Conservation (phyloP, 2,329 filamentous ascomycete genomes). For the Calycina marina region DNA sequence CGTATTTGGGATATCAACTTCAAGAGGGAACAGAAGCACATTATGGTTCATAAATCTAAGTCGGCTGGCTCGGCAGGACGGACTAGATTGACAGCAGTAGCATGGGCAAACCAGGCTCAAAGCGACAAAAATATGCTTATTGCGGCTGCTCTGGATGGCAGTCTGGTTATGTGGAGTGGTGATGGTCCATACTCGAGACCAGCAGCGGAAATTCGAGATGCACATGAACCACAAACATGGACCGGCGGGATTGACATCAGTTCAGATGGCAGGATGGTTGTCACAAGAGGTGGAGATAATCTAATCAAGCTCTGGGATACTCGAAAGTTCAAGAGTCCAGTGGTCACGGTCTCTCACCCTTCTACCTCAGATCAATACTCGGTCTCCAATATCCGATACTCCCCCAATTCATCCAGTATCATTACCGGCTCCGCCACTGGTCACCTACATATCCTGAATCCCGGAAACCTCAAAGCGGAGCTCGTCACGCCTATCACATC, state of each 20-base stretch:
- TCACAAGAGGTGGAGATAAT: slow-evolving; percentile 82
- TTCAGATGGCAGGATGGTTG: slow-evolving; percentile 74
- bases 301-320: slow-evolving; percentile 95
- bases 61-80: slow-evolving; percentile 78
- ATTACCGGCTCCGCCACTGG: slow-evolving; percentile 79
- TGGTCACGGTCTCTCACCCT: slow-evolving; percentile 63
- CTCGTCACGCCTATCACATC: slow-evolving; percentile 81
- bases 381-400: slow-evolving; percentile 79
- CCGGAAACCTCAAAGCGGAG: slow-evolving; percentile 75
- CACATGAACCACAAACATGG: slow-evolving; percentile 74
- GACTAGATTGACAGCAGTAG: slow-evolving; percentile 84
- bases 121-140: slow-evolving; percentile 70
- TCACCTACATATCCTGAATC: slow-evolving; percentile 83
- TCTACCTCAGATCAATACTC: slow-evolving; percentile 76
- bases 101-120: slow-evolving; percentile 65
- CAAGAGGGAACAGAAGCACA: slow-evolving; percentile 76
- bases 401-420: slow-evolving; percentile 69
- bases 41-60: slow-evolving; percentile 91
- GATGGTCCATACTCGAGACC: slow-evolving; percentile 77
- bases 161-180: slow-evolving; percentile 80
- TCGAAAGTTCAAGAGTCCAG: slow-evolving; percentile 81
- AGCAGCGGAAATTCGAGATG: slow-evolving; percentile 67
- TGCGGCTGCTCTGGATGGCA: slow-evolving; percentile 74
- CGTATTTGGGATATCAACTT: slow-evolving; percentile 96
- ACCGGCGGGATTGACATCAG: slow-evolving; percentile 87